Percentiles rank a stretch among this genome's conserved stretches.
Conservation (phyloP, 768 basidiomycete species). For the Lactifluus hygrophoroides region DNA sequence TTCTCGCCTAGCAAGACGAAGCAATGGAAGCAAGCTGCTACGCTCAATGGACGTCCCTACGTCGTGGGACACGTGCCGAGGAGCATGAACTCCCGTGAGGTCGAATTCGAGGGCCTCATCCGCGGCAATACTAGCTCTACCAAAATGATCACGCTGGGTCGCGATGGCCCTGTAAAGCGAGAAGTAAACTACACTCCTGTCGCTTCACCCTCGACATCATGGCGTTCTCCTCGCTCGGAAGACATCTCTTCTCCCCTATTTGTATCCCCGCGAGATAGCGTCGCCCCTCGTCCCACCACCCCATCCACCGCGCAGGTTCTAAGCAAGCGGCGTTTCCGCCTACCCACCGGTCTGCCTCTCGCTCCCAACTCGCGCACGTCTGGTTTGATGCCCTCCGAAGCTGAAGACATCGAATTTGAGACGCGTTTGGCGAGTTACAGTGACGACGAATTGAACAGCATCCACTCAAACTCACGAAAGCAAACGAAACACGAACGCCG, state of each 20-base stretch:
- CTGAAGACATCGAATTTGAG: slow-evolving; percentile 76
- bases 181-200: neutral
- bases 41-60: slow-evolving; percentile 72
- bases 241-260: slow-evolving; percentile 4
- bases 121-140: slow-evolving; percentile 40
- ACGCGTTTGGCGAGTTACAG: slow-evolving; percentile 63
- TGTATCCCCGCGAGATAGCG: neutral
- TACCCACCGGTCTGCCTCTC: slow-evolving; percentile 43
- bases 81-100: slow-evolving; percentile 48
- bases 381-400: slow-evolving; percentile 60
- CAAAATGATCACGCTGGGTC: slow-evolving; percentile 31
- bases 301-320: slow-evolving; percentile 27
- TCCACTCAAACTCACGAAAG: slow-evolving; percentile 3
- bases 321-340: slow-evolving; percentile 48
- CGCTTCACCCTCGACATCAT: neutral
- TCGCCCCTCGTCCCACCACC: slow-evolving; percentile 20
- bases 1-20: slow-evolving; percentile 46
- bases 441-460: slow-evolving; percentile 32
- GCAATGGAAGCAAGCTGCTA: slow-evolving; percentile 76
- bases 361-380: slow-evolving; percentile 42
- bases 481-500: slow-evolving; percentile 34
- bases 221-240: neutral
- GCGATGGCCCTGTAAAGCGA: slow-evolving; percentile 19
- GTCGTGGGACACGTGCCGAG: slow-evolving; percentile 50
- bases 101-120: slow-evolving; percentile 73